Evolutionary conservation across 2,329 filamentous ascomycete species (phyloP).

Genomic region (Fusarium bulbicola): DNA sequence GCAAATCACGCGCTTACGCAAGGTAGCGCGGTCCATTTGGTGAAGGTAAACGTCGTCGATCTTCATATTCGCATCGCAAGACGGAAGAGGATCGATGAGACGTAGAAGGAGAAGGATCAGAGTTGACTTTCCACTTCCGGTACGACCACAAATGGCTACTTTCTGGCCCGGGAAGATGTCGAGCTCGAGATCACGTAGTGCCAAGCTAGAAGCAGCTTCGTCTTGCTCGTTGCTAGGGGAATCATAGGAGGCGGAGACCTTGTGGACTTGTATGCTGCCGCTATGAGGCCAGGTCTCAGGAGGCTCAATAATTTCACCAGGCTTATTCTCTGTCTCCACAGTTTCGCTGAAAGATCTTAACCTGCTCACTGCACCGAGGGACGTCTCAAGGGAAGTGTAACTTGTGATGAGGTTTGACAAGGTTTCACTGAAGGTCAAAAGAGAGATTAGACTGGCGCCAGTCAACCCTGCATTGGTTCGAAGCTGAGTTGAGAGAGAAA

Average conservation of each 20-base stretch:
- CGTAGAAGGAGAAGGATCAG: constrained; percentile 52
- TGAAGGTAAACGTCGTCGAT: constrained; percentile 55
- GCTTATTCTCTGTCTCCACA: constrained; percentile 36
- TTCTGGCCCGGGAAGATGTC: constrained; percentile 46
- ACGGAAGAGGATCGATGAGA: constrained; percentile 51
- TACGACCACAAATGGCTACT: constrained; percentile 50
- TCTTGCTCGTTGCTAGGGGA: not conserved
- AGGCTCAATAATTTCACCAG: constrained; percentile 30
- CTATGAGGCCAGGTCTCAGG: constrained; percentile 44
- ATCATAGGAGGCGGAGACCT: constrained; percentile 48
- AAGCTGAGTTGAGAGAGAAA: constrained; percentile 57
- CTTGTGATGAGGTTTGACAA: constrained; percentile 30
- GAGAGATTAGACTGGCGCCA: constrained; percentile 50
- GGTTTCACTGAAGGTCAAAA: constrained; percentile 47
- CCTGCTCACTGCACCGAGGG: constrained; percentile 33
- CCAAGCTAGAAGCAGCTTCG: constrained; percentile 24
- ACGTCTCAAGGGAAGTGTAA: constrained; percentile 39
- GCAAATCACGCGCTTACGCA: constrained; percentile 60
- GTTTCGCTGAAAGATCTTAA: constrained; percentile 39
- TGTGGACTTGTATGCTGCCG: constrained; percentile 44
- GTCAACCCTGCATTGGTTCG: constrained; percentile 49
- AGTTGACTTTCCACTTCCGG: constrained; percentile 56
- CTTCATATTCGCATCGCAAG: constrained; percentile 41
- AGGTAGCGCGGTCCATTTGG: constrained; percentile 50
- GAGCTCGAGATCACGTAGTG: constrained; percentile 41